phyloP scores from a whole-genome alignment of 441 rosid genomes.

The Monsonia emarginata region DNA sequence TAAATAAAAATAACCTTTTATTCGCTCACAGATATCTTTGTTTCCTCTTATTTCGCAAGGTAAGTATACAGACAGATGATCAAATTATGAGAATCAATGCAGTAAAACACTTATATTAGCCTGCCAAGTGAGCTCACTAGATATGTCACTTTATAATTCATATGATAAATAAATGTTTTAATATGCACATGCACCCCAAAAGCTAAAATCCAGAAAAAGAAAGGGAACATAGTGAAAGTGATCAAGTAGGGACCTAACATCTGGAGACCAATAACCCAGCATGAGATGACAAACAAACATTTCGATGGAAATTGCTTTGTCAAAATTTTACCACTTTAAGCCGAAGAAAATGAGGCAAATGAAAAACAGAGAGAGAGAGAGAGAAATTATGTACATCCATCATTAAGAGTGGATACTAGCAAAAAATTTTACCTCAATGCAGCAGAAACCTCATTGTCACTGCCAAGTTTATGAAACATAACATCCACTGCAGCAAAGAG shows the following conservation, averaged over 20 bases:
- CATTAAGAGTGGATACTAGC: not conserved
- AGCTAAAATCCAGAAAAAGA: not conserved
- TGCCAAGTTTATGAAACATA: slow-evolving; percentile 51
- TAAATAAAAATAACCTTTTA: not conserved
- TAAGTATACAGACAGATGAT: not conserved
- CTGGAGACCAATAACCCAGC: not conserved
- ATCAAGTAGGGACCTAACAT: not conserved
- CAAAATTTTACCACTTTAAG: not conserved
- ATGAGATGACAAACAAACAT: not conserved
- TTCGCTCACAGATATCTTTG: not conserved
- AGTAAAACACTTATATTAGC: not conserved
- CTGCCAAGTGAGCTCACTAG: not conserved
- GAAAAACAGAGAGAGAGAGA: not conserved
- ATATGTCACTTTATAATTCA: not conserved
- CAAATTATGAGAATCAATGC: not conserved
- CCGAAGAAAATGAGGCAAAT: not conserved
- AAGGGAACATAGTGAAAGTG: not conserved
- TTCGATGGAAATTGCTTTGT: not conserved
- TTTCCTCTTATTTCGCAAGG: not conserved
- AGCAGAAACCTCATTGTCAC: slow-evolving; percentile 71
- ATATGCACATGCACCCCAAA: not conserved
- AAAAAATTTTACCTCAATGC: slow-evolving; percentile 60
- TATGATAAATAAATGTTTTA: too few species aligned
- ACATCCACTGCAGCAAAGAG: slow-evolving; percentile 72
- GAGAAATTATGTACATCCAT: not conserved